Percentiles rank a stretch among this genome's conserved stretches.
Conservation (phyloP, 2,329 filamentous ascomycete genomes). For the Pyrenophora tritici-repentis region DNA sequence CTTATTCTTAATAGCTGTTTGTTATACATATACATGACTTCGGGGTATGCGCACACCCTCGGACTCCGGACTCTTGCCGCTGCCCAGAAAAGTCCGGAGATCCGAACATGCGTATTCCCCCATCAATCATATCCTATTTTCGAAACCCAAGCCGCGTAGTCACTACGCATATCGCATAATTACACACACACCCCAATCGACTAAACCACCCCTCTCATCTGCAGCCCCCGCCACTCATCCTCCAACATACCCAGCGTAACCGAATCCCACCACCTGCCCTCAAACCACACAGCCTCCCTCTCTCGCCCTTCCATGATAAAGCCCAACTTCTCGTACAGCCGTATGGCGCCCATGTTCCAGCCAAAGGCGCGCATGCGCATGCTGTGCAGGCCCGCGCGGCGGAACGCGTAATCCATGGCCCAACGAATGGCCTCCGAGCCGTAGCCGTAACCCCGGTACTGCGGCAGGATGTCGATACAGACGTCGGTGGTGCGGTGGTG, state of each 20-base stretch:
- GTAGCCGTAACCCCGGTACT: slow-evolving; percentile 51
- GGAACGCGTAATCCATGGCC: slow-evolving; percentile 55
- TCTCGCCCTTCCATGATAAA: slow-evolving; percentile 53
- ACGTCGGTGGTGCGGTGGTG: slow-evolving; percentile 54
- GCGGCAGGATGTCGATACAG: slow-evolving; percentile 45
- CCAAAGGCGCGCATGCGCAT: slow-evolving; percentile 49
- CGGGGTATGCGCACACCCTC: no score
- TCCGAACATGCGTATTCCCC: no score
- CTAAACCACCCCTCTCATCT: no score
- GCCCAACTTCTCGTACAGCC: slow-evolving; percentile 53
- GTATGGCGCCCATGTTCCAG: slow-evolving; percentile 52
- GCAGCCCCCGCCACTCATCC: slow-evolving; percentile 28
- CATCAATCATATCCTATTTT: no score
- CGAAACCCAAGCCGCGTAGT: no score
- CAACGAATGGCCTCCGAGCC: slow-evolving; percentile 56
- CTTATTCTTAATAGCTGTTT: no score
- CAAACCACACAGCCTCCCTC: slow-evolving; percentile 51
- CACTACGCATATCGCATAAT: no score
- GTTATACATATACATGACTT: no score
- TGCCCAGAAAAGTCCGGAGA: no score
- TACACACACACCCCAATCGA: no score
- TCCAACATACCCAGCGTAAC: slow-evolving; percentile 37
- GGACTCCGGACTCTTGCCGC: no score
- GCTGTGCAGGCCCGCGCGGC: slow-evolving; percentile 52
- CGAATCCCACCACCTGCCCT: slow-evolving; percentile 49